These are phyloP conservation scores for Mycena galopus DNA, from an alignment of 768 basidiomycete genomes.

Conservation along the genomic window DNA sequence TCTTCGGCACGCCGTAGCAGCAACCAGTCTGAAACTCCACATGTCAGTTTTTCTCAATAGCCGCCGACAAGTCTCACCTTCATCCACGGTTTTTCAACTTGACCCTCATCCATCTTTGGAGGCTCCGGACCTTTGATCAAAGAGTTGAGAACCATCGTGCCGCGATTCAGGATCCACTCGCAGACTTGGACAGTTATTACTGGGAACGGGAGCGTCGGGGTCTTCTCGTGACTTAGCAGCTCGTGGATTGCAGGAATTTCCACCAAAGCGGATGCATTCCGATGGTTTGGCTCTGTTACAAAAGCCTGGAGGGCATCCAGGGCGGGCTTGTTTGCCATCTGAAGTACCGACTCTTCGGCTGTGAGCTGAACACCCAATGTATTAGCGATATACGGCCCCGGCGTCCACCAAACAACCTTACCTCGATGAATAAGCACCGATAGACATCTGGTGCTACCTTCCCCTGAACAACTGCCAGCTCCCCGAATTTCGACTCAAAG, in stretches of 20 bases:
- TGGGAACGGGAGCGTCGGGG: neutral
- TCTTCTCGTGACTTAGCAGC: neutral
- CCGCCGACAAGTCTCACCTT: no score
- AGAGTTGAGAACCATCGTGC: neutral
- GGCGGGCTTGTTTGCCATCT: neutral
- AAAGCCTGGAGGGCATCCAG: neutral
- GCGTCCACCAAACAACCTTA: neutral
- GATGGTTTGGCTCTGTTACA: neutral
- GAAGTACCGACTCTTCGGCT: constrained; percentile 14
- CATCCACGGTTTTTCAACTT: constrained; percentile 7
- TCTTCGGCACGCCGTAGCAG: constrained; percentile 35
- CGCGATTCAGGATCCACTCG: constrained; percentile 1
- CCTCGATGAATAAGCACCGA: constrained; percentile 25
- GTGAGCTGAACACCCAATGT: neutral
- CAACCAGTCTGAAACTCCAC: constrained; percentile 26
- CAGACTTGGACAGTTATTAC: neutral
- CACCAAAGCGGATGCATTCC: neutral
- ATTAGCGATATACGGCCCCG: no score
- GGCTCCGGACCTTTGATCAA: no score
- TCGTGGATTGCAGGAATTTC: constrained; percentile 2
- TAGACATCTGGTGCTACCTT: constrained; percentile 2
- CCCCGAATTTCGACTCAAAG: neutral
- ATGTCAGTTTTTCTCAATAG: no score
- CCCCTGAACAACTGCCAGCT: neutral
- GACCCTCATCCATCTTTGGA: neutral